Base-by-base conservation (phyloP, 306 rosid genomes). In the Glycyrrhiza uralensis region DNA sequence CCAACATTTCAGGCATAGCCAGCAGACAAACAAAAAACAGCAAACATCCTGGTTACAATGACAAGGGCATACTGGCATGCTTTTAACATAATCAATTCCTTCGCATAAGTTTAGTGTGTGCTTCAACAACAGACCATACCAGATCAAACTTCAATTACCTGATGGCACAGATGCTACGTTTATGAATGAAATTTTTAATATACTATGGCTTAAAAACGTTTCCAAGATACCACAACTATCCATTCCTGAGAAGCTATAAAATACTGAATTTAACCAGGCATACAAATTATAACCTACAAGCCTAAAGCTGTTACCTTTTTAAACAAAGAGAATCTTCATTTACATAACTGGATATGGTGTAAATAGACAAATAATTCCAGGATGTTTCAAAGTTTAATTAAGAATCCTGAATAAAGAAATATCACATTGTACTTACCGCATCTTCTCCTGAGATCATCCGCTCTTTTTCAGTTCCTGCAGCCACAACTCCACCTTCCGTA, bases 401-500 rank as follows among this genome's bases (percentile, higher is more conserved):
- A 38, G 66, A 29, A 49, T 41, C 63, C 66, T 12, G 24, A 33
- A 80, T 10, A 78, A 45, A 36, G 7, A 44, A 56, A 63, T 6
- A 79, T 72, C 26, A 79, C 60, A 78, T 15, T 56, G 51, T 76
- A 80, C 89, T 80, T 83, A 91, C 98, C 4, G 98, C 98, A 76
- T 94, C 98, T 83, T 94, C 98, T 56, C 91, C 97, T 22, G 97
- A 87, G 76, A 94, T 86, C 69, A 81, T 77, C 14, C 92, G 92
- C 82, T 91, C 97, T 70, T 85, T 86, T 56, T 87, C 97, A 52
- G 98, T 94, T 83, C 98, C 98, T 42, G 81, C 92, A 59, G 97
- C 98, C 55, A 94, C 92, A 80, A 85, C 45, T 71, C 98, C 98
- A 42, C 97, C 96, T 39, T 89, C 98, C 28, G 68, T 63, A 59